These are phyloP conservation scores for Phytophthora capsici DNA, from an alignment of 352 stramenopile species.

Conservation along the genomic window DNA sequence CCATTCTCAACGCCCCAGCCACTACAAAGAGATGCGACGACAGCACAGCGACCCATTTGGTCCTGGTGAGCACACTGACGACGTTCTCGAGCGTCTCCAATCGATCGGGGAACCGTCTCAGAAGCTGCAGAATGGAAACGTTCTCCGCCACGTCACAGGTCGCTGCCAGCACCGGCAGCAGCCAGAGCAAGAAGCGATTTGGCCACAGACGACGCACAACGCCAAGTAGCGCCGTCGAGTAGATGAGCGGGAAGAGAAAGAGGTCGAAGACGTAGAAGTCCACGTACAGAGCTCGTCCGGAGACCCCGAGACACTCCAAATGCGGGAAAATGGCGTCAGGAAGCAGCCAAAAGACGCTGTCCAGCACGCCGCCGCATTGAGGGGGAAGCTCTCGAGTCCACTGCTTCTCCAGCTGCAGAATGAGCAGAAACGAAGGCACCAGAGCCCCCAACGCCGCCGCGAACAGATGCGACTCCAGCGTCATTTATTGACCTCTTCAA, in stretches of 20 bases:
- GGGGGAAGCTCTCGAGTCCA: conserved; percentile 41
- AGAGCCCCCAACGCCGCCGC: conserved; percentile 44
- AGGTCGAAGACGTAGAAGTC: conserved; percentile 59
- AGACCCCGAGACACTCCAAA: conserved; percentile 41
- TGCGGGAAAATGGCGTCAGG: conserved; percentile 39
- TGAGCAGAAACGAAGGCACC: conserved; percentile 46
- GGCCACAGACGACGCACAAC: conserved; percentile 43
- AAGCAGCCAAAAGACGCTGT: conserved; percentile 42
- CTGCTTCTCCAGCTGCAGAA: conserved; percentile 37
- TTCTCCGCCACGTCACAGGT: conserved; percentile 56
- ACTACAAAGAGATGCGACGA: conserved; percentile 28
- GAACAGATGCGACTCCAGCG: conserved; percentile 36
- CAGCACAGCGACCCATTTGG: conserved; percentile 47
- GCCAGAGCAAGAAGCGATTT: conserved; percentile 7
- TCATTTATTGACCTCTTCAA: conserved; percentile 10
- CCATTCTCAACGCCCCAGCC: conserved; percentile 16
- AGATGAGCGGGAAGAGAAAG: conserved; percentile 57
- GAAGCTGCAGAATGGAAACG: conserved; percentile 43
- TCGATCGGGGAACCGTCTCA: conserved; percentile 43
- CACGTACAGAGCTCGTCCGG: conserved; percentile 43
- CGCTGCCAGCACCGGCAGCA: conserved; percentile 38
- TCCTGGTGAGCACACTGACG: conserved; percentile 38
- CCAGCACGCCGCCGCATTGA: conserved; percentile 46
- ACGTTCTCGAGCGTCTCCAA: conserved; percentile 33
- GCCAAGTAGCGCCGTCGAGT: conserved; percentile 38